phyloP scores from a whole-genome alignment of 345 rosid species.

The Trapa incisa region DNA sequence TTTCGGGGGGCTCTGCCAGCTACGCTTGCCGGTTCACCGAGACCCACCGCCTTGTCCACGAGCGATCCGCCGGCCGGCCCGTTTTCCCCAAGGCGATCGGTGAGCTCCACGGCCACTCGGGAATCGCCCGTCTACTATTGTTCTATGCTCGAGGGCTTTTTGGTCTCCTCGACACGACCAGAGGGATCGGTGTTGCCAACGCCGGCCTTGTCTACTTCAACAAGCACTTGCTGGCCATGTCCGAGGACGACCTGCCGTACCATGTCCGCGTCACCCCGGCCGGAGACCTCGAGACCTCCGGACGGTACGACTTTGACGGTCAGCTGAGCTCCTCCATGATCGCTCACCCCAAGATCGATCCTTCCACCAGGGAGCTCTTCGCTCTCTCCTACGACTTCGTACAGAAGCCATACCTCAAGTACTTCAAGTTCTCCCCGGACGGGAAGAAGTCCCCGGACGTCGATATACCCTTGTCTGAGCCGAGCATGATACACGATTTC shows the following conservation, averaged over 20 bases:
- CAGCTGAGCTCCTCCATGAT: slow-evolving; percentile 68
- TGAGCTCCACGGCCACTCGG: slow-evolving; percentile 78
- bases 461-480: slow-evolving; percentile 49
- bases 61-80: slow-evolving; percentile 39
- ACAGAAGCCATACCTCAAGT: slow-evolving; percentile 67
- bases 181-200: slow-evolving; percentile 83
- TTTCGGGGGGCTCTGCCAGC: slow-evolving; percentile 46
- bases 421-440: slow-evolving; percentile 50
- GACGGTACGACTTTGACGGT: slow-evolving; percentile 51
- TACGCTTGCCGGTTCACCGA: slow-evolving; percentile 68
- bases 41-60: slow-evolving; percentile 46
- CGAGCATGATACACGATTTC: slow-evolving; percentile 96
- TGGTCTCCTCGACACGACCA: slow-evolving; percentile 50
- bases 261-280: slow-evolving; percentile 46
- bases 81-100: slow-evolving; percentile 89
- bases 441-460: slow-evolving; percentile 72
- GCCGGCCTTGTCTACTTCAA: slow-evolving; percentile 83
- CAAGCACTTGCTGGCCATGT: slow-evolving; percentile 71
- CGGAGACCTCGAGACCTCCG: slow-evolving; percentile 70
- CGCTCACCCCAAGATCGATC: slow-evolving; percentile 88
- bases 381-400: slow-evolving; percentile 79
- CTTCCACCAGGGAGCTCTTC: slow-evolving; percentile 52
- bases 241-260: slow-evolving; percentile 85
- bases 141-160: slow-evolving; percentile 62
- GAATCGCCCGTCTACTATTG: slow-evolving; percentile 57